phyloP scores from a whole-genome alignment of 164 flowering plant genomes.

The Taxillus chinensis region DNA sequence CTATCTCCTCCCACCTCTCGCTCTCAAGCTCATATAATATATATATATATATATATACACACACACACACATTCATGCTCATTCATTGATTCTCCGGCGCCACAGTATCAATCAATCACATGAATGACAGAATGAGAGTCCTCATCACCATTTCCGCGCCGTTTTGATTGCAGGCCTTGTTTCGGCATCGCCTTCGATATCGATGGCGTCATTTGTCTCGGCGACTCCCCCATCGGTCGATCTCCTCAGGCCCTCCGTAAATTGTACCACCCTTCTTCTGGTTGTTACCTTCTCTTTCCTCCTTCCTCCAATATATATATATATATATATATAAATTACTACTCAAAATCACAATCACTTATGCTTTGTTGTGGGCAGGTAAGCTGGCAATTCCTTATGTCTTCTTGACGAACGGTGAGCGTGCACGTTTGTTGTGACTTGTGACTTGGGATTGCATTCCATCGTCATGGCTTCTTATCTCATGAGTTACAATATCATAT shows the following conservation, averaged over 20 bases:
- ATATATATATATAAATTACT: not conserved
- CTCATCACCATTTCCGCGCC: too few relatives aligned
- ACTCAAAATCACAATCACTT: not conserved
- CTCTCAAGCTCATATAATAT: too few relatives aligned
- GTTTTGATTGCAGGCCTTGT: slow-evolving; percentile 27
- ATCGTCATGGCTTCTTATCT: not conserved
- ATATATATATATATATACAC: too few relatives aligned
- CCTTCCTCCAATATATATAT: too few relatives aligned
- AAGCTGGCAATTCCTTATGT: slow-evolving; percentile 54
- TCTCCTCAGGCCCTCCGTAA: slow-evolving; percentile 48
- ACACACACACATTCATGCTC: too few relatives aligned
- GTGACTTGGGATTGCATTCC: not conserved
- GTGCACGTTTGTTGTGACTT: not conserved
- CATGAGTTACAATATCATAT: not conserved
- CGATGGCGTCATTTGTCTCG: slow-evolving; percentile 74
- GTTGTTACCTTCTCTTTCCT: not conserved
- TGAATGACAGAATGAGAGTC: too few relatives aligned
- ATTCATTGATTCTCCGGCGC: too few relatives aligned
- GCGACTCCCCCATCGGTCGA: slow-evolving; percentile 58
- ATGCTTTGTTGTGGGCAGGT: slow-evolving; percentile 31
- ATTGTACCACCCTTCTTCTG: slow-evolving; percentile 46
- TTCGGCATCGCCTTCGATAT: slow-evolving; percentile 85
- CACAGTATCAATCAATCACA: too few relatives aligned
- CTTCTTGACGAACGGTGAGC: slow-evolving; percentile 78
- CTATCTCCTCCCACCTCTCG: too few relatives aligned